Conservation (phyloP, 2,329 filamentous ascomycete species). For the Sporothrix schenckii region DNA sequence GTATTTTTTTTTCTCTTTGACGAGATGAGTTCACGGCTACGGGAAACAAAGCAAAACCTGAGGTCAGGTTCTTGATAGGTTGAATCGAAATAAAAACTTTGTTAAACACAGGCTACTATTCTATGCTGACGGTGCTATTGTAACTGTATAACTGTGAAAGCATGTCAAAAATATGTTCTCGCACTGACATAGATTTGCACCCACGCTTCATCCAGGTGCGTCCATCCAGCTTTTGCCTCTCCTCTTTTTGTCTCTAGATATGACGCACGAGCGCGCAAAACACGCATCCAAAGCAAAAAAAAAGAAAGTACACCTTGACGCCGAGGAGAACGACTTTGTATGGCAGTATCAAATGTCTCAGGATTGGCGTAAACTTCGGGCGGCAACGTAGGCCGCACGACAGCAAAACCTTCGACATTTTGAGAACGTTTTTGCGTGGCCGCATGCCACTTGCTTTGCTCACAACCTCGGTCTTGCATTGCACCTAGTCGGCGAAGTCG, state of each 20-base stretch:
- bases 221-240: too few species aligned
- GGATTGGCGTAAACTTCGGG: not conserved
- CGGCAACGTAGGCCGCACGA: too few species aligned
- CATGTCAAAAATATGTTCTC: not conserved
- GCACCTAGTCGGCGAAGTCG: not conserved
- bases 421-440: too few species aligned
- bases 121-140: not conserved
- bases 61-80: conserved; percentile 33
- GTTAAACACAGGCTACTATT: not conserved
- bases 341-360: not conserved
- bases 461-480: not conserved
- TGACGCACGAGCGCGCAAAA: not conserved
- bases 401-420: too few species aligned
- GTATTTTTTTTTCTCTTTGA: conserved; percentile 32
- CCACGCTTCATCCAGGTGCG: not conserved
- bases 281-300: not conserved
- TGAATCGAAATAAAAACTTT: conserved; percentile 25
- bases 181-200: not conserved
- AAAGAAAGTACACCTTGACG: not conserved
- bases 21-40: conserved; percentile 37
- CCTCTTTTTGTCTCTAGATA: not conserved
- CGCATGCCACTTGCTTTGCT: not conserved
- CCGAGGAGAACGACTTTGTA: not conserved
- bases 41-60: conserved; percentile 30
- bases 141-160: not conserved